phyloP scores from a whole-genome alignment of 2,329 filamentous ascomycete genomes.

The Simplicillium sp. region DNA sequence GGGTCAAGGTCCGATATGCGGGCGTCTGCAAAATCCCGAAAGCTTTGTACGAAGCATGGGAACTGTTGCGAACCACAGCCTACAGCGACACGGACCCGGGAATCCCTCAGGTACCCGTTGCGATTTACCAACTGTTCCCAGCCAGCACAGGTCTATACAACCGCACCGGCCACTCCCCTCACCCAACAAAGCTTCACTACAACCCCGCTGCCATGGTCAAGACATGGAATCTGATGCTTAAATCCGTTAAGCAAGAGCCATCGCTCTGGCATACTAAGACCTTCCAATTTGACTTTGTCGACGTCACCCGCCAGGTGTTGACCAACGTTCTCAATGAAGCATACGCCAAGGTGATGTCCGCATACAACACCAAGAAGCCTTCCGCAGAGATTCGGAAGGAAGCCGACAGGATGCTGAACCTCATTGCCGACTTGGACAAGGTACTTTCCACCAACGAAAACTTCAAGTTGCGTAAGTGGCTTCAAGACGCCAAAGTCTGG shows the following conservation, averaged over 20 bases:
- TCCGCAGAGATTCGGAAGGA: not conserved
- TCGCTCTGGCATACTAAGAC: slow-evolving; percentile 26
- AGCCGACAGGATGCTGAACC: slow-evolving; percentile 1
- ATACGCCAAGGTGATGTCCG: slow-evolving; percentile 22
- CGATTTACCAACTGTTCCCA: slow-evolving; percentile 33
- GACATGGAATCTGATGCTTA: slow-evolving; percentile 27
- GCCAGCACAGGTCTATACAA: slow-evolving; percentile 26
- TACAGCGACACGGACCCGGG: slow-evolving; percentile 9
- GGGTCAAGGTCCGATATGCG: slow-evolving; percentile 30
- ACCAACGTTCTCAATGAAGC: slow-evolving; percentile 29
- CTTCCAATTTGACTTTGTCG: slow-evolving; percentile 33
- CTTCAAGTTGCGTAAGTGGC: slow-evolving; percentile 3
- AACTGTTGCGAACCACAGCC: slow-evolving; percentile 4
- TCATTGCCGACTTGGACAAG: slow-evolving; percentile 3
- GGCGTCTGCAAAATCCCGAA: slow-evolving; percentile 3
- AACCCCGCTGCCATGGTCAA: slow-evolving; percentile 20
- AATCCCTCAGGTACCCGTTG: slow-evolving; percentile 26
- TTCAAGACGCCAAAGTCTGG: slow-evolving; percentile 2
- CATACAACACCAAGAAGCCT: slow-evolving; percentile 16
- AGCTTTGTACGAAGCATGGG: slow-evolving; percentile 4
- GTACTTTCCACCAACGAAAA: slow-evolving; percentile 3
- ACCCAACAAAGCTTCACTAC: slow-evolving; percentile 30
- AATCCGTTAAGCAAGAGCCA: slow-evolving; percentile 18
- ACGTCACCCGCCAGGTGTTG: slow-evolving; percentile 35
- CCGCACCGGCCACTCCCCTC: slow-evolving; percentile 20